phyloP scores from a whole-genome alignment of 2,329 filamentous ascomycete genomes.

The Verticillium dahliae region DNA sequence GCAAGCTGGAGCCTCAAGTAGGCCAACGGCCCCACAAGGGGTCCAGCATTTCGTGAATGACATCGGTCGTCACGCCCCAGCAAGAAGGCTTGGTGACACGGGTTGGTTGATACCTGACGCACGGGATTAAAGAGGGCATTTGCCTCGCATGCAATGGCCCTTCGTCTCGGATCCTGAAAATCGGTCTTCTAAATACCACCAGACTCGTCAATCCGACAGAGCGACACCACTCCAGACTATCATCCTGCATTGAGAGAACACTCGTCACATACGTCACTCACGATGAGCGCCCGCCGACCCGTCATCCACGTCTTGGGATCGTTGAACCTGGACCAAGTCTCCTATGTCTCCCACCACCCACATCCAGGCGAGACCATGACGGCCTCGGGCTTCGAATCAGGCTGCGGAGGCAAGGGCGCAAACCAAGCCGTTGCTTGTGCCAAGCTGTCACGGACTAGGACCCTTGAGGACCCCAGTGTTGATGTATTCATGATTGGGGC shows the following conservation, averaged over 20 bases:
- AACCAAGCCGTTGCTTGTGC: slow-evolving; percentile 68
- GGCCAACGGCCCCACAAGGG: too few relatives aligned
- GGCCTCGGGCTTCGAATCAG: slow-evolving; percentile 49
- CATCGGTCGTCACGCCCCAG: too few relatives aligned
- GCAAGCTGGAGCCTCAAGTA: too few relatives aligned
- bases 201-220: too few relatives aligned
- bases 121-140: too few relatives aligned
- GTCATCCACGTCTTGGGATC: slow-evolving; percentile 62
- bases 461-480: slow-evolving; percentile 16
- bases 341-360: slow-evolving; percentile 60
- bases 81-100: too few relatives aligned
- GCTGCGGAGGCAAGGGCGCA: slow-evolving; percentile 62
- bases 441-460: slow-evolving; percentile 40
- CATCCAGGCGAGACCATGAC: slow-evolving; percentile 63
- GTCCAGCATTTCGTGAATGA: too few relatives aligned
- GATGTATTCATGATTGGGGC: slow-evolving; percentile 50
- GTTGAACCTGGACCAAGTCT: slow-evolving; percentile 67
- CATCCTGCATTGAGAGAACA: not conserved
- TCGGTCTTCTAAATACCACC: too few relatives aligned
- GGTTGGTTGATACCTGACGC: too few relatives aligned
- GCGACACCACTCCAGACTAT: too few relatives aligned
- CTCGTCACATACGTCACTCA: not conserved
- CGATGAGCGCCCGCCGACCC: slow-evolving; percentile 18
- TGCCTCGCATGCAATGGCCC: too few relatives aligned
- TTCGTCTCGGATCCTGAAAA: too few relatives aligned